Base-by-base conservation (phyloP, 345 rosid species). In the Populus euphratica region DNA sequence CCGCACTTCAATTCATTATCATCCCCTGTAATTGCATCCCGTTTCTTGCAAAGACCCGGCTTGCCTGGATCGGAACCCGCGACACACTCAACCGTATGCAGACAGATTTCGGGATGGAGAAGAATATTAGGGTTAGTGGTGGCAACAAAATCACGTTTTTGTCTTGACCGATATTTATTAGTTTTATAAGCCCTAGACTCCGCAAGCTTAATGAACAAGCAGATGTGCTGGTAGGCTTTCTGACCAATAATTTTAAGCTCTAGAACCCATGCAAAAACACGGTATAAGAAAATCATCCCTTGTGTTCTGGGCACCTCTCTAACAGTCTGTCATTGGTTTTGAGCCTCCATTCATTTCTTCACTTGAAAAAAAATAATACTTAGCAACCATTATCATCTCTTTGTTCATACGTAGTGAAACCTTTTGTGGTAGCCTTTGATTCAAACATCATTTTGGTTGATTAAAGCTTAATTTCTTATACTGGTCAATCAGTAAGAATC, bases 301-400 rank as follows among this genome's bases (percentile, higher is more conserved):
- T 72, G 43, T 41, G 64, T n/a, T 25, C 27, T 25, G 6, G 61
- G 41, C 35, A 68, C 43, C 67, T 69, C 43, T 67, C 70, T 25
- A 78, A 49, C 85, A 75, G 77, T 76, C 80, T 82, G 77, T 63
- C 74, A 35, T 71, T 76, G 74, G 33, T 29, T 70, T 43, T 47
- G 16, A 16, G 52, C 52, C 52, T 9, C 72, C 23, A 8, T 38
- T 10, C 41, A 13, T 68, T 41, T 5, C 72, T 39, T 68, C 50
- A 18, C 72, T 21, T 33, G 25, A 36, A n/a, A 33, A 68, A 49
- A 39, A 39, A 39, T 39, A 39, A 39, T 39, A 39, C 43, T 39
- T 9, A 8, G 43, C 10, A 39, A 49, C 54, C 54, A 49, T 49
- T 16, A 16, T 14, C 7, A 49, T 49, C 54, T 49, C 54, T 49